These are phyloP conservation scores for Tylopilus cervinicoccineus DNA, from an alignment of 768 basidiomycete genomes.

Conservation along the genomic window DNA sequence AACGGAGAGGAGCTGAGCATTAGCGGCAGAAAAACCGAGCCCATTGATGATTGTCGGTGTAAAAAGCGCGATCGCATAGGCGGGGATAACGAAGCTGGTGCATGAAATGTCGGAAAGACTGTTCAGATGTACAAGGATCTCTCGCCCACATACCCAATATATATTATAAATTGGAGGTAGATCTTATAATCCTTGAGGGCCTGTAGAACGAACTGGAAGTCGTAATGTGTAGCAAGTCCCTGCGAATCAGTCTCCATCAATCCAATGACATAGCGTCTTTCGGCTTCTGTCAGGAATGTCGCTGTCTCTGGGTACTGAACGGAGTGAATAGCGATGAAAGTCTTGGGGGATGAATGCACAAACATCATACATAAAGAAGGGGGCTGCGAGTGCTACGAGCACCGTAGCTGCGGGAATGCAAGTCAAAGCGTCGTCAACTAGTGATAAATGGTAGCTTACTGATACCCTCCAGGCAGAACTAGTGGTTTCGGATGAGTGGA, in stretches of 20 bases:
- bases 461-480: slow-evolving; percentile 32
- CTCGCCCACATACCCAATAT: slow-evolving; percentile 32
- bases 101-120: slow-evolving; percentile 2
- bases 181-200: slow-evolving; percentile 45
- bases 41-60: slow-evolving; percentile 44
- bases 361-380: slow-evolving; percentile 52
- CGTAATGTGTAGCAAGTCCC: slow-evolving; percentile 42
- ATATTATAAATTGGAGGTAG: slow-evolving; percentile 29
- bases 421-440: neutral
- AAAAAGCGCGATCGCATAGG: slow-evolving; percentile 45
- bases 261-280: slow-evolving; percentile 36
- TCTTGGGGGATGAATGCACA: slow-evolving; percentile 10
- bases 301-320: slow-evolving; percentile 12
- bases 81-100: slow-evolving; percentile 39
- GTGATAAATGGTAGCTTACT: slow-evolving; percentile 6
- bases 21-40: slow-evolving; percentile 46
- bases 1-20: slow-evolving; percentile 44
- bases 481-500: slow-evolving; percentile 1
- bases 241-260: slow-evolving; percentile 42
- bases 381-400: slow-evolving; percentile 19
- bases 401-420: slow-evolving; percentile 5
- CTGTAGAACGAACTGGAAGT: slow-evolving; percentile 44
- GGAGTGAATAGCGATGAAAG: neutral
- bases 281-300: slow-evolving; percentile 31
- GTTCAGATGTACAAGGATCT: neutral